These are phyloP conservation scores for Pleurotus citrinopileatus DNA, from an alignment of 768 basidiomycete species.

Conservation along the genomic window DNA sequence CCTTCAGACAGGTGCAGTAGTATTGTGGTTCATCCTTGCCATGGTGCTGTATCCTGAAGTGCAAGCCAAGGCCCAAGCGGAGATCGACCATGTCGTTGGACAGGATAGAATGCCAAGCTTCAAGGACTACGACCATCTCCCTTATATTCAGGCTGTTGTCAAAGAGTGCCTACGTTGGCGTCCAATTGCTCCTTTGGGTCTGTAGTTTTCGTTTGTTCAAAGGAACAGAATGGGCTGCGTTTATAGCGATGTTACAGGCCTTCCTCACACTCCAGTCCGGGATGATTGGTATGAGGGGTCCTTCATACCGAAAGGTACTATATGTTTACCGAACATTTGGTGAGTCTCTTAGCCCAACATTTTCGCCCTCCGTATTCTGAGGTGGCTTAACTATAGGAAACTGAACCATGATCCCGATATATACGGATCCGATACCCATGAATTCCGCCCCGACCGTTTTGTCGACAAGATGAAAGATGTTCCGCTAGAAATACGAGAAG, in stretches of 20 bases:
- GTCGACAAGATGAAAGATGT: conserved; percentile 18
- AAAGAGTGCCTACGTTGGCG: conserved; percentile 9
- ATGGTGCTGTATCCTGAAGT: conserved; percentile 6
- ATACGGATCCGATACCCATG: background rate
- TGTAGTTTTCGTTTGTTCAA: background rate
- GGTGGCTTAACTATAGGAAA: background rate
- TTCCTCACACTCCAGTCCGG: conserved; percentile 5
- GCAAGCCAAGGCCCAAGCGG: conserved; percentile 3
- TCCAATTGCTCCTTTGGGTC: background rate
- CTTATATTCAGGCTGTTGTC: conserved; percentile 8
- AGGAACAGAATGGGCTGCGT: background rate
- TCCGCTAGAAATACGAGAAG: conserved; percentile 21
- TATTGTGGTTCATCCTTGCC: background rate
- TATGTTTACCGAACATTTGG: conserved; percentile 5
- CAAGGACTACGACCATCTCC: background rate
- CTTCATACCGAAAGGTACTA: conserved; percentile 4
- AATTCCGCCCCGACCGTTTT: conserved; percentile 8
- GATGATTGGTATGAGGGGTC: conserved; percentile 9
- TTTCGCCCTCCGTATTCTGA: background rate
- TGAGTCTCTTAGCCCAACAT: background rate
- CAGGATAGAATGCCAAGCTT: conserved; percentile 5
- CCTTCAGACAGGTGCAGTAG: background rate
- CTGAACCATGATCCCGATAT: background rate
- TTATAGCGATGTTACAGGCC: background rate
- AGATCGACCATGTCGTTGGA: conserved; percentile 10